phyloP scores from a whole-genome alignment of 805 yeast genomes.

The Yamadazyma nakazawae region DNA sequence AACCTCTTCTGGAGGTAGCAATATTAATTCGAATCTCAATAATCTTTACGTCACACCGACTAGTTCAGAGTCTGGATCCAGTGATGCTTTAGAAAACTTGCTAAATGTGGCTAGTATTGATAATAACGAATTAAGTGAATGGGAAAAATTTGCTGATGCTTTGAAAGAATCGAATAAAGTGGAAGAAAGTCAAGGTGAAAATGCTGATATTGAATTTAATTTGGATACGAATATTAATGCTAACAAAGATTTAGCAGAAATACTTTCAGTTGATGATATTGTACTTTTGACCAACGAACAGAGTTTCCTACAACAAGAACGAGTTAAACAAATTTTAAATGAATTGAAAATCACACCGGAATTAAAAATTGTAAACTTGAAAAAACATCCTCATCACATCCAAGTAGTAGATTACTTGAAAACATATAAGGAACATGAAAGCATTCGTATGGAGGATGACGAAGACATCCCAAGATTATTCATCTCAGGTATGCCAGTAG shows the following conservation, averaged over 20 bases:
- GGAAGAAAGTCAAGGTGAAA: background rate
- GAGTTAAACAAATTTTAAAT: slow-evolving; percentile 19
- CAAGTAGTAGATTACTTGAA: slow-evolving; percentile 25
- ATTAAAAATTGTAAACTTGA: slow-evolving; percentile 28
- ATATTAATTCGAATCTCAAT: background rate
- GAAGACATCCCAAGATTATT: slow-evolving; percentile 31
- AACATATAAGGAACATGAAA: slow-evolving; percentile 10
- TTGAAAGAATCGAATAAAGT: background rate
- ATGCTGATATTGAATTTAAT: background rate
- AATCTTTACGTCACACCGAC: background rate
- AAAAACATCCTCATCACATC: slow-evolving; percentile 29
- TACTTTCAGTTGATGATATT: slow-evolving; percentile 29
- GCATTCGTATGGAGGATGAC: slow-evolving; percentile 9
- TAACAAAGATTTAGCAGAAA: slow-evolving; percentile 27
- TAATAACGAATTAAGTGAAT: slow-evolving; percentile 8
- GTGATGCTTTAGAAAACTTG: slow-evolving; percentile 1
- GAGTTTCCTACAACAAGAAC: slow-evolving; percentile 14
- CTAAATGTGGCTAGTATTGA: slow-evolving; percentile 11
- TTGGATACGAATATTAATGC: slow-evolving; percentile 8
- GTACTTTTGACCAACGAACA: slow-evolving; percentile 25
- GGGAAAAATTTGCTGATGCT: slow-evolving; percentile 11
- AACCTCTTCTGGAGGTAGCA: background rate
- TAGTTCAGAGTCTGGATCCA: background rate
- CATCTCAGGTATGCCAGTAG: slow-evolving; percentile 32
- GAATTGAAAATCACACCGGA: slow-evolving; percentile 30